phyloP scores from a whole-genome alignment of 2,329 filamentous ascomycete species.

The Cercospora zeina region DNA sequence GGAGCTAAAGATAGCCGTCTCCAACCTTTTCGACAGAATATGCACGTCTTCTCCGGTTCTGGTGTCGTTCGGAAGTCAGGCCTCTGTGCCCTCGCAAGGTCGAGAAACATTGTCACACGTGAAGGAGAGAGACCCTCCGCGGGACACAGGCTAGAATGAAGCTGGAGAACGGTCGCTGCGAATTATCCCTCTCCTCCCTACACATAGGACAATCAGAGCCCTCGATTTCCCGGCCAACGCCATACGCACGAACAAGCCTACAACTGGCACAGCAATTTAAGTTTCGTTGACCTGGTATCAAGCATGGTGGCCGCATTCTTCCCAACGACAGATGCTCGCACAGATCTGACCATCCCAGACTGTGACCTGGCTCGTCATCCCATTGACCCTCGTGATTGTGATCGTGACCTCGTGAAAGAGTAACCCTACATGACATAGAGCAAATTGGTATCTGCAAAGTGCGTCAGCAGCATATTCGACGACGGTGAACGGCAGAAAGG shows the following conservation, averaged over 20 bases:
- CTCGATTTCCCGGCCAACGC: neutral
- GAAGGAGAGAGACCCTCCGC: no score
- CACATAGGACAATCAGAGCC: neutral
- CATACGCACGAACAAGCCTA: neutral
- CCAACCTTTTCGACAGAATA: neutral
- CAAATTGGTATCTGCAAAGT: conserved; percentile 44
- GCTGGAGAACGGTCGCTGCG: neutral
- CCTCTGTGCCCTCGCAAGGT: no score
- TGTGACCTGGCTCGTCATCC: neutral
- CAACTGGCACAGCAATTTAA: neutral
- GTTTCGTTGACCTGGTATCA: neutral
- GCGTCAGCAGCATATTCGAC: conserved; percentile 16
- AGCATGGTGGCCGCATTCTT: neutral
- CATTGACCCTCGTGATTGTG: conserved; percentile 5
- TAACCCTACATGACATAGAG: conserved; percentile 48
- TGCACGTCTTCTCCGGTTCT: neutral
- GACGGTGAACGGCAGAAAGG: neutral
- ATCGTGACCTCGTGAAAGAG: neutral
- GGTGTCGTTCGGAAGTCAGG: no score
- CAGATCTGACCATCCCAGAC: neutral
- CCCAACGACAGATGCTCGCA: neutral
- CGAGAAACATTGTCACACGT: no score
- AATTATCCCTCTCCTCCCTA: neutral
- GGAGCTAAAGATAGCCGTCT: neutral
- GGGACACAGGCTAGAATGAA: neutral